Base-by-base conservation (phyloP, 208 protist genomes). In the Crithidia bombi region DNA sequence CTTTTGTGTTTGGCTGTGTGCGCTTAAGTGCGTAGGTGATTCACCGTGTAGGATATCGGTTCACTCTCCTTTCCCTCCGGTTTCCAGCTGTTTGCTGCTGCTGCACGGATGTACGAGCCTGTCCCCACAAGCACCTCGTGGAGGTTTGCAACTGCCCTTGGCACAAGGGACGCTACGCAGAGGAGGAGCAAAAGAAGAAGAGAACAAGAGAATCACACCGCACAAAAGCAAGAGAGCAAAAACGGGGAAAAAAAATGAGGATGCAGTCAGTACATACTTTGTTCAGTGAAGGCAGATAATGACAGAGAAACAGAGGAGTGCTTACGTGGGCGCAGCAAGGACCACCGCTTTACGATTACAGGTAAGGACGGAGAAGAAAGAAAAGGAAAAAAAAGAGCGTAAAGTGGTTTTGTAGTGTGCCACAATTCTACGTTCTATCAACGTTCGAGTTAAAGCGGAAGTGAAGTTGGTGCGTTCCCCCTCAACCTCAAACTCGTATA, bases 351-450 rank as follows among this genome's bases (percentile, higher is more conserved):
- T n/a, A n/a, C n/a, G 43, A 47, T 47, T 5, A 10, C 7, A 47
- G 15, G 15, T 47, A 21, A 21, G 43, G 15, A 21, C 9, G 4
- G 46, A 51, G 46, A 51, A 43, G 57, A 52, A 59, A 47, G 38
- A 49, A 57, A 28, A 58, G 39, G 46, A 51, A 23, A 51, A 43
- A 64, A 52, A 59, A 47, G 38, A 49, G 49, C 19, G 50, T 26
- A 75, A 63, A 64, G 63, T 61, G 41, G 17, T 2, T 35, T 49
- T 59, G 73, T 5, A 51, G 46, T 51, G 23, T 51, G 46, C 46
- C 28, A 28, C 14, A 23, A 30, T 51, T 43, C 23, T 51, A 28
- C 46, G 23, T 23, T 51, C 46, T 51, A 51, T 51, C 21, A 79
- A 11, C 38, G 73, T 69, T 52, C 11, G 38, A 68, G 39, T 30